These are phyloP conservation scores for Fusarium poae DNA, from an alignment of 2,329 filamentous ascomycete species.

Conservation along the genomic window DNA sequence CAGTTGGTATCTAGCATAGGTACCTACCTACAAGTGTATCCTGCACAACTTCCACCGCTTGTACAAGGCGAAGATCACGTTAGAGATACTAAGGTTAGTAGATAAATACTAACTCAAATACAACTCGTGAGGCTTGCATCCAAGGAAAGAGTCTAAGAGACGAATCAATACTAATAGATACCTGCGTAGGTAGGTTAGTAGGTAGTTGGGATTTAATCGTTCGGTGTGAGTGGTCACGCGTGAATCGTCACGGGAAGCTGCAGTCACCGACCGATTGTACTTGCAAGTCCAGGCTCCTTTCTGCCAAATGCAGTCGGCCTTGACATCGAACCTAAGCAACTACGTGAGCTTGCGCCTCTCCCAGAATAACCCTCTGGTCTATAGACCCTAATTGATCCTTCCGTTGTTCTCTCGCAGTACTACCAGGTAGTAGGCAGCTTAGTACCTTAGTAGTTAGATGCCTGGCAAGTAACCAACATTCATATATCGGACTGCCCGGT, in stretches of 20 bases:
- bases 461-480: too few species aligned
- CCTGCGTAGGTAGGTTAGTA: too few species aligned
- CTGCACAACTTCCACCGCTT: not conserved
- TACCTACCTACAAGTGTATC: not conserved
- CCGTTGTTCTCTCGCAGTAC: not conserved
- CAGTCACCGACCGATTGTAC: slow-evolving; percentile 31
- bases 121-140: not conserved
- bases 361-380: not conserved
- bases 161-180: not conserved
- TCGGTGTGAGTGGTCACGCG: slow-evolving; percentile 9
- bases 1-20: not conserved
- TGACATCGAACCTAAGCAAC: slow-evolving; percentile 10
- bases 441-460: too few species aligned
- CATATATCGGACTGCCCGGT: not conserved
- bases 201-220: not conserved
- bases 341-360: not conserved
- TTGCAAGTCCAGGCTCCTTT: not conserved
- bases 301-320: slow-evolving; percentile 35
- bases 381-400: not conserved
- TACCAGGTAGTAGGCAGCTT: not conserved
- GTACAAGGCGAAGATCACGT: not conserved
- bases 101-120: not conserved
- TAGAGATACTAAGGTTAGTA: not conserved
- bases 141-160: not conserved
- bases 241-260: slow-evolving; percentile 24